Conservation (phyloP, 2,329 filamentous ascomycete species). For the Fusarium mangiferae region DNA sequence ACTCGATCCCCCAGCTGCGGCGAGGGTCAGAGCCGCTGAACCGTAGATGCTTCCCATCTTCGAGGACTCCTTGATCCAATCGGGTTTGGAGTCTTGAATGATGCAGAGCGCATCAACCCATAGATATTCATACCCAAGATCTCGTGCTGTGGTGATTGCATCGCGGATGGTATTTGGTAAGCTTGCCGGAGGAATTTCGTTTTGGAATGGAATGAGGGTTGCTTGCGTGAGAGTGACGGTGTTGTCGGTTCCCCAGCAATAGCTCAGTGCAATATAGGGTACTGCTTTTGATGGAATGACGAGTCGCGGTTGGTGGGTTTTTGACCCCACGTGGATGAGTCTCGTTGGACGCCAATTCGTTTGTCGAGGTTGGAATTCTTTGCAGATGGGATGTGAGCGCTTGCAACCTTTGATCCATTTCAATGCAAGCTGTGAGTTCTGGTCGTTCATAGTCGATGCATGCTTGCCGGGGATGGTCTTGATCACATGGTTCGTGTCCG, state of each 20-base stretch:
- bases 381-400: background rate
- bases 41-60: constrained; percentile 1
- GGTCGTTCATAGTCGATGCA: background rate
- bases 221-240: background rate
- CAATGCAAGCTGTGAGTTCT: background rate
- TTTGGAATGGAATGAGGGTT: background rate
- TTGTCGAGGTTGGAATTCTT: background rate
- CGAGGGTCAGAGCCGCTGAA: background rate
- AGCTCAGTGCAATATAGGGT: background rate
- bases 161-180: background rate
- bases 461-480: background rate
- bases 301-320: background rate
- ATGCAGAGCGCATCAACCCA: constrained; percentile 9
- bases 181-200: fast-evolving
- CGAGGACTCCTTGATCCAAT: background rate
- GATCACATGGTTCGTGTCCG: background rate
- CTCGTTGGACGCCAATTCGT: background rate
- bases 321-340: background rate
- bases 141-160: background rate
- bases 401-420: background rate
- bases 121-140: background rate
- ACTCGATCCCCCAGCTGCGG: background rate
- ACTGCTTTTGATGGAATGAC: fast-evolving
- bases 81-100: background rate
- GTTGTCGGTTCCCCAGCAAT: background rate